These are phyloP conservation scores for Sugiyamaella novakii DNA, from an alignment of 1,139 yeast genomes.

Conservation along the genomic window DNA sequence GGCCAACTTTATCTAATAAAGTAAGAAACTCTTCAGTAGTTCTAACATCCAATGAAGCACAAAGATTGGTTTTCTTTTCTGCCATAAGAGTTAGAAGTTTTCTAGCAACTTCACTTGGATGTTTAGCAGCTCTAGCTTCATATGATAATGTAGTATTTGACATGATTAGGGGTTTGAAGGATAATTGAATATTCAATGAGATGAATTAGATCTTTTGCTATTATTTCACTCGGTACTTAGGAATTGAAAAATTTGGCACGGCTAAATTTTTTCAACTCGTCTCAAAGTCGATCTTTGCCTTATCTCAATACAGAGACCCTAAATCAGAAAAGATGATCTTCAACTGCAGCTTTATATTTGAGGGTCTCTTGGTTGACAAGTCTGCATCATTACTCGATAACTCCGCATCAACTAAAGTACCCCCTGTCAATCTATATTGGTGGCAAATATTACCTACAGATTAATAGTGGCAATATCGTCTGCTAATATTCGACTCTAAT, in stretches of 20 bases:
- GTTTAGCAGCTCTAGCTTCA: constrained; percentile 67
- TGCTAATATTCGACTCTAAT: no score
- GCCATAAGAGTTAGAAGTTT: constrained; percentile 77
- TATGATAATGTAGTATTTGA: constrained; percentile 48
- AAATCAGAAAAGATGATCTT: no score
- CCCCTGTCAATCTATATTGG: no score
- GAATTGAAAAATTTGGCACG: constrained; percentile 5
- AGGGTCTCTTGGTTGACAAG: no score
- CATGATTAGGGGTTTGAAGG: no score
- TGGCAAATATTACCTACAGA: no score
- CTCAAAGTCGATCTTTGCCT: constrained; percentile 1
- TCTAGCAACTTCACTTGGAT: constrained; percentile 76
- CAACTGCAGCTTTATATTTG: no score
- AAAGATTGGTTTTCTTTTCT: constrained; percentile 77
- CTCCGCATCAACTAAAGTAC: no score
- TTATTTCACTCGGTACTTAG: no score
- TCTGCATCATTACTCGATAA: no score
- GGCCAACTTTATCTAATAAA: constrained; percentile 81
- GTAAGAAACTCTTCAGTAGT: constrained; percentile 72
- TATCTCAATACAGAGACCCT: not conserved
- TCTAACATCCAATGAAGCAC: constrained; percentile 94
- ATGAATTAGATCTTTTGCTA: no score
- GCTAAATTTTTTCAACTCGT: not conserved
- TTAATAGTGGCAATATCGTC: not conserved
- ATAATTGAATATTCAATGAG: no score